Evolutionary conservation across 2,329 filamentous ascomycete genomes (phyloP), one percentile per base, ranked within the genome.

Genomic region (Aspergillus ochraceoroseus): DNA sequence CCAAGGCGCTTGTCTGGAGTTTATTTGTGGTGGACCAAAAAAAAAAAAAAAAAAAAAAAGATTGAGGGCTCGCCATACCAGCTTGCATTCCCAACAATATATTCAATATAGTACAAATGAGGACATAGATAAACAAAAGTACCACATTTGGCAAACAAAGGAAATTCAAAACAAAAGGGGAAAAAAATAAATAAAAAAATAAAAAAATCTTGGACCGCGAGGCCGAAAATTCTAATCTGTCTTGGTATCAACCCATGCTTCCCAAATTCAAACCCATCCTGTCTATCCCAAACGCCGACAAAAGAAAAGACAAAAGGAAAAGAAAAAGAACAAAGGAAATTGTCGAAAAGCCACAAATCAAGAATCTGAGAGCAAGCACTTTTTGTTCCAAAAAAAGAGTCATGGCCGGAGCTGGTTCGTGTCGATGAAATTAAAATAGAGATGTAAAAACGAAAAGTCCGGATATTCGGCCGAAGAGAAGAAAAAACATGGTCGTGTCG

Each of bases 181-280:
- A 48, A 44, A 35, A 49, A 51, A 48, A 41, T 41, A 42, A 50
- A 52, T 46, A 41, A 35, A 47, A 47, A 47, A 32, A 36, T 39
- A 36, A 45, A 32, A 43, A 31, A 53, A 49, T 43, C 31, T 49
- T 53, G 55, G 59, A 63, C 63, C 61, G 59, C 50, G 63, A 59
- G 60, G 62, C 62, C 62, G 45, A 54, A 51, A 51, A 51, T 52
- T 65, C 62, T 65, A 65, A 40, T 55, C 52, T 54, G 44, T 55
- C 54, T 55, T 64, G 62, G 62, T 65, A 65, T 64, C 61, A 64
- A 55, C 50, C 59, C 59, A 58, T 61, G 55, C 51, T 59, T 61
- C 54, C 60, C 59, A 58, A 46, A 38, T 48, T 48, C 42, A 54
- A 57, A 39, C 48, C 54, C 57, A 51, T 33, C 54, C 62, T 52